Percentiles rank a stretch among this genome's conserved stretches.
phyloP scores from a whole-genome alignment of 2,329 filamentous ascomycete genomes.

The Pseudogymnoascus sp. region DNA sequence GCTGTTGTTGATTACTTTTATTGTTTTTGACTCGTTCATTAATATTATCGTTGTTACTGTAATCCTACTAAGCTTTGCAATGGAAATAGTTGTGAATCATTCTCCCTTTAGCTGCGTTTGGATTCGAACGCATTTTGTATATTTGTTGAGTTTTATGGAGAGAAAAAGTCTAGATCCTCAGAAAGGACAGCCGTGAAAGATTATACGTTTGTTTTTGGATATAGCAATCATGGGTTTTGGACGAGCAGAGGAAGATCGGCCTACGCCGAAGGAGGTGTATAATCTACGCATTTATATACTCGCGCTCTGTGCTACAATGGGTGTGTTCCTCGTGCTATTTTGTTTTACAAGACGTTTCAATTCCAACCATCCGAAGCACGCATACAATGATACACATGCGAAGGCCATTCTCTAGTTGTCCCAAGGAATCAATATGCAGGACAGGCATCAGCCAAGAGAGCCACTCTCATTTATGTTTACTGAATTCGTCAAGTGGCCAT shows the following conservation, averaged over 20 bases:
- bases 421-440: neutral
- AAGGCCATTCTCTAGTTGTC: neutral
- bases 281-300: constrained; percentile 20
- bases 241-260: constrained; percentile 21
- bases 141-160: neutral
- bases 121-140: neutral
- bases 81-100: neutral
- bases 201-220: neutral
- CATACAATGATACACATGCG: neutral
- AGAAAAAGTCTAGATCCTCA: neutral
- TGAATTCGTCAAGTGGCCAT: neutral
- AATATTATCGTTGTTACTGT: neutral
- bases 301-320: constrained; percentile 12
- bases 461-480: neutral
- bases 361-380: neutral
- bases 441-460: neutral
- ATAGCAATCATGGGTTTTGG: neutral
- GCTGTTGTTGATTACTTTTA: neutral
- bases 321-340: neutral
- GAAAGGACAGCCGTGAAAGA: neutral
- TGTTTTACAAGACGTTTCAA: neutral
- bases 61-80: neutral
- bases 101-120: neutral
- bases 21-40: neutral
- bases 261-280: constrained; percentile 21